Evolutionary conservation across 176 grass and related monocot species (phyloP), one percentile per base, ranked within the genome.

Genomic region (Carex scoparia): DNA sequence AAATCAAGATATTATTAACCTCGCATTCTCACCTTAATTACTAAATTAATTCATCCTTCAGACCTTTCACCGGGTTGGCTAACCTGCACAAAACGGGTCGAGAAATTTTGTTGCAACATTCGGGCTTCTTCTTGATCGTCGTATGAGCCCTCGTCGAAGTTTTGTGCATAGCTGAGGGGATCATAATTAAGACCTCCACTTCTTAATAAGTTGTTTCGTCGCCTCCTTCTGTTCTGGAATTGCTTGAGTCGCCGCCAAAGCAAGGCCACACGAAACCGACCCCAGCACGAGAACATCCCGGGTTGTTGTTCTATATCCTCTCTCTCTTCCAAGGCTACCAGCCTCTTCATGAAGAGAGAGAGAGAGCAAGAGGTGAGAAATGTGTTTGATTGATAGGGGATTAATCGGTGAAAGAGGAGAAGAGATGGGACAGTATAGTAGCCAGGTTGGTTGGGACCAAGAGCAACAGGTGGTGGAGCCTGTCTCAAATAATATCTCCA

Each of bases 141-240:
- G 58, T 72, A 79, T 14, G 71, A 37, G 63, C 82, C 66, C 58
- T 88, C 79, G 31, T 94, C 90, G 81, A 94, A 94, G 88, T 94
- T 94, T 80, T 92, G 88, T 66, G 92, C 86, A 82, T 94, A 94
- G 88, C 92, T 94, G 65, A 92, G 88, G 61, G 90, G 88, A 87
- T 94, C 92, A 82, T 94, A 94, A 88, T 92, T 94, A 61, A 92
- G 88, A 65, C 80, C 86, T 59, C 91, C 83, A 71, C 61, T 86
- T 44, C 81, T 79, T 58, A 90, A 84, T 75, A 92, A 44, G 84
- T 86, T 89, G 46, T 79, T 86, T 64, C 46, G 54, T 84, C 66
- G 61, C 27, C 46, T 88, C 28, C 62, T 48, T 71, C 53, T 11
- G 18, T 81, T 87, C 40, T 86, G 83, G 79, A 90, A 71, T 9